Conservation (phyloP, 1,284 basidiomycete genomes). For the Sanghuangporus baumii region DNA sequence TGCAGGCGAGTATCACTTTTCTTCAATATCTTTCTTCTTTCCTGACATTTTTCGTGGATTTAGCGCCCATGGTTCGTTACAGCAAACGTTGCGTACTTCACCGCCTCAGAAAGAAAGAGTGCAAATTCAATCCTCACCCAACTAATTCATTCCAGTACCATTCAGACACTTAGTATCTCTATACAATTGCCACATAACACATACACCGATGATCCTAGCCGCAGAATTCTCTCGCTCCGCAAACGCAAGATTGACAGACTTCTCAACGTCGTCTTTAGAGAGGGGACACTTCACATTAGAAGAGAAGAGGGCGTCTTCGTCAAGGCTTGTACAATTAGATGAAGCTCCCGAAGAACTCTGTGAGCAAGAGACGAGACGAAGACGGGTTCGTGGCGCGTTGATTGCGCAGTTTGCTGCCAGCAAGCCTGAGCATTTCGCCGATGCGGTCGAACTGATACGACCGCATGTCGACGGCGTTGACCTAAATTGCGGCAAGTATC, state of each 20-base stretch:
- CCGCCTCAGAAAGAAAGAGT: neutral
- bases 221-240: conserved; percentile 48
- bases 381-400: conserved; percentile 39
- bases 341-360: conserved; percentile 1
- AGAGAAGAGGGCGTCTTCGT: conserved; percentile 16
- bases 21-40: neutral
- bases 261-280: conserved; percentile 41
- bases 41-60: neutral
- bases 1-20: conserved; percentile 25
- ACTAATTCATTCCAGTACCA: conserved; percentile 29
- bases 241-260: conserved; percentile 45
- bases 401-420: conserved; percentile 52
- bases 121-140: neutral
- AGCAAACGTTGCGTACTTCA: conserved; percentile 34
- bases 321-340: conserved; percentile 16
- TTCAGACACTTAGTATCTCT: conserved; percentile 48
- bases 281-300: conserved; percentile 43
- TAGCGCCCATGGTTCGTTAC: conserved; percentile 49
- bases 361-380: conserved; percentile 17
- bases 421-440: conserved; percentile 40
- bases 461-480: conserved; percentile 49
- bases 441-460: conserved; percentile 47
- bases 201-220: conserved; percentile 56
- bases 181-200: conserved; percentile 52
- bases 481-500: conserved; percentile 42